Conservation (phyloP, 148 eudicot species). For the Mesembryanthemum crystallinum region DNA sequence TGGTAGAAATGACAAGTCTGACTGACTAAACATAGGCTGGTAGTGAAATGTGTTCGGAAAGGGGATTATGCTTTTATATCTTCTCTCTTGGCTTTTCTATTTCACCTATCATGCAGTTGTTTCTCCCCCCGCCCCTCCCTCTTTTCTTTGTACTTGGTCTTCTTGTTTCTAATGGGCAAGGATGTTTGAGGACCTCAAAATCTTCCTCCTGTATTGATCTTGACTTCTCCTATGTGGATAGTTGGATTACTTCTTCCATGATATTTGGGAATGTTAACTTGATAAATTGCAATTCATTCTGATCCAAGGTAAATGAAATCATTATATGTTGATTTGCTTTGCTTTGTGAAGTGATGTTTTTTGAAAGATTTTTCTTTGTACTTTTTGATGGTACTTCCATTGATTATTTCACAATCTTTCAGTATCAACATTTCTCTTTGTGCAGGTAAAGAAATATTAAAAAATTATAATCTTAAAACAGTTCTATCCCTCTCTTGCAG, state of each 20-base stretch:
- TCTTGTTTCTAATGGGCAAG: not conserved
- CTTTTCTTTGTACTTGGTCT: not conserved
- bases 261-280: too few relatives aligned
- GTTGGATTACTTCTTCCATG: not conserved
- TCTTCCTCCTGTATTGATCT: not conserved
- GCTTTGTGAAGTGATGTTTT: not conserved
- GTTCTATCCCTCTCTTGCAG: slow-evolving; percentile 32
- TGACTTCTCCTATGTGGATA: not conserved
- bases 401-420: not conserved
- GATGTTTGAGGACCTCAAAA: not conserved
- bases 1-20: too few relatives aligned
- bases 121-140: not conserved
- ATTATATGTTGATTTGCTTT: not conserved
- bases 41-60: too few relatives aligned
- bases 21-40: too few relatives aligned
- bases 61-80: too few relatives aligned
- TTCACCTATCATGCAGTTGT: too few relatives aligned
- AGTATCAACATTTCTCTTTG: not conserved
- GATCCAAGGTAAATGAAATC: not conserved
- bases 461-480: not conserved
- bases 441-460: not conserved
- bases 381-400: not conserved
- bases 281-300: not conserved
- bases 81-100: too few relatives aligned
- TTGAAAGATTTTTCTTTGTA: not conserved